Evolutionary conservation across 345 rosid genomes (phyloP).

Genomic region (Linum lewisii): DNA sequence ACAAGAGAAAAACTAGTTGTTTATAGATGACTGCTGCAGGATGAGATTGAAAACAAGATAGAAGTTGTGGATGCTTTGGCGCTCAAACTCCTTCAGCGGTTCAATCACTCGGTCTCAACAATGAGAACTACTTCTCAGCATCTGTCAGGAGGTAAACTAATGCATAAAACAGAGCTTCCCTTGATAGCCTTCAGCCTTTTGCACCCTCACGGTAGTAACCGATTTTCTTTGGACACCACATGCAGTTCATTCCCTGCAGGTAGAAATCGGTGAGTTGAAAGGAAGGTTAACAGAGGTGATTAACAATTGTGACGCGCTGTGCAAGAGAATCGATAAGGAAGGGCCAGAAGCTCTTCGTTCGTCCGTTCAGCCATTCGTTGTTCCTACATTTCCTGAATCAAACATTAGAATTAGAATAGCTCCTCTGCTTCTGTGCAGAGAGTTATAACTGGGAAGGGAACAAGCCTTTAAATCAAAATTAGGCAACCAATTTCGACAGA

Average conservation of each 20-base stretch:
- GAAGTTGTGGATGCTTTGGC: constrained; percentile 93
- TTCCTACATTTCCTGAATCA: background rate
- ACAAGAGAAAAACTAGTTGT: no score
- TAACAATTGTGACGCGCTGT: constrained; percentile 61
- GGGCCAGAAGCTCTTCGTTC: constrained; percentile 72
- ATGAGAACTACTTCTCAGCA: constrained; percentile 72
- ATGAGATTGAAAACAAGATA: constrained; percentile 81
- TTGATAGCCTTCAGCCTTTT: background rate
- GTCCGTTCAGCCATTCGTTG: constrained; percentile 38
- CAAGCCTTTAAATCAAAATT: background rate
- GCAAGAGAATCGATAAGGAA: constrained; percentile 64
- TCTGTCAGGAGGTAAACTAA: constrained; percentile 61
- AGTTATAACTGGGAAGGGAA: background rate
- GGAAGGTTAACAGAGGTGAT: constrained; percentile 85
- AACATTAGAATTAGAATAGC: background rate
- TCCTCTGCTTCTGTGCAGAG: background rate
- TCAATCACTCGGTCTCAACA: constrained; percentile 58
- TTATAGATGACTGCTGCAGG: constrained; percentile 33
- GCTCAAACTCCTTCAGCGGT: constrained; percentile 70
- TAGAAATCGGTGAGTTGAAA: constrained; percentile 85
- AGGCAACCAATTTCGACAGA: background rate
- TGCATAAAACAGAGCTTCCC: background rate
- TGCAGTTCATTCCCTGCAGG: constrained; percentile 76
- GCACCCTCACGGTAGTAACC: background rate
- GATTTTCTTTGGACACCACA: constrained; percentile 2